These are phyloP conservation scores for Kodamaea sp. DNA, from an alignment of 1,139 yeast species.

Conservation along the genomic window DNA sequence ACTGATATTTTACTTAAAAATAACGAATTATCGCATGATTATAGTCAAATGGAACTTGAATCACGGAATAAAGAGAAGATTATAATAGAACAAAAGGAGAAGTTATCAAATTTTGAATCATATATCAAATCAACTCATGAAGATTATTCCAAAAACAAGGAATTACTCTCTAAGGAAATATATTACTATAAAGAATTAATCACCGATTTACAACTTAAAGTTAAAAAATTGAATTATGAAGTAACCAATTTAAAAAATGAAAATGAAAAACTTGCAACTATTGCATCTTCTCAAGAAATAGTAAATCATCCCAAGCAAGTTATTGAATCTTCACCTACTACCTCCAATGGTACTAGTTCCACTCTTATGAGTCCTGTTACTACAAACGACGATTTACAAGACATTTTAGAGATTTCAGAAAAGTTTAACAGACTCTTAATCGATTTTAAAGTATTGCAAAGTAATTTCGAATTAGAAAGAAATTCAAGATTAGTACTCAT, in stretches of 20 bases:
- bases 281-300: not conserved
- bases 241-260: slow-evolving; percentile 11
- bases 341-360: not conserved
- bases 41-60: slow-evolving; percentile 23
- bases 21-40: slow-evolving; percentile 20
- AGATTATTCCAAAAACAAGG: slow-evolving; percentile 25
- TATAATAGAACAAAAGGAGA: slow-evolving; percentile 19
- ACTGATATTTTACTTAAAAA: slow-evolving; percentile 26
- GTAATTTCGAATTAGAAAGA: slow-evolving; percentile 45
- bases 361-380: not conserved
- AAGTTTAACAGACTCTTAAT: slow-evolving; percentile 32
- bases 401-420: slow-evolving; percentile 15
- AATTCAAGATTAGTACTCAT: slow-evolving; percentile 51
- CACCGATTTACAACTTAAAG: slow-evolving; percentile 29
- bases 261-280: slow-evolving; percentile 3
- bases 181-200: slow-evolving; percentile 31
- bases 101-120: slow-evolving; percentile 20
- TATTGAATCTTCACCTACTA: not conserved
- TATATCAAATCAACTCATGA: slow-evolving; percentile 18
- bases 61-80: slow-evolving; percentile 16
- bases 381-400: slow-evolving; percentile 10
- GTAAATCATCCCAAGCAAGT: not conserved
- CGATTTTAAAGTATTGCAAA: slow-evolving; percentile 38
- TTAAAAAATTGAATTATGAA: slow-evolving; percentile 25
- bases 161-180: slow-evolving; percentile 29